These are phyloP conservation scores for Tremella fuciformis DNA, from an alignment of 768 basidiomycete genomes.

Conservation along the genomic window DNA sequence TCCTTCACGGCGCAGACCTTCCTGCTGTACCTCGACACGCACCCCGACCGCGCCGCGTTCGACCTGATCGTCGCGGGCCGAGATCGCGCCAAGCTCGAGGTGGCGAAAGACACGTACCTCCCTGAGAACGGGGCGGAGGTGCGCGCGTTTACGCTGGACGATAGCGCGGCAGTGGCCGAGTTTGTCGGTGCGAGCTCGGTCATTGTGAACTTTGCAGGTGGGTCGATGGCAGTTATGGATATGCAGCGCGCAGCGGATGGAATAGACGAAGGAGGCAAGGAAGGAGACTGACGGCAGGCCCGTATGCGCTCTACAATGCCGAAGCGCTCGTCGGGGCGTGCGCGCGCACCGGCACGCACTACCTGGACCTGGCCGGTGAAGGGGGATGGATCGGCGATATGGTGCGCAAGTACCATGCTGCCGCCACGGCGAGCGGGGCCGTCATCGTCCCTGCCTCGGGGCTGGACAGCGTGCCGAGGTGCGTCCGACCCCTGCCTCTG, in stretches of 20 bases:
- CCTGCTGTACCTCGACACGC: conserved; percentile 63
- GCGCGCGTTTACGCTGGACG: conserved; percentile 20
- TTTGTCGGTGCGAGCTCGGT: conserved; percentile 36
- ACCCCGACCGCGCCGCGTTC: conserved; percentile 62
- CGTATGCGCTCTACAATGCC: conserved; percentile 44
- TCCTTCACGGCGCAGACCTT: conserved; percentile 65
- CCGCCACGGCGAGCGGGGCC: conserved; percentile 66
- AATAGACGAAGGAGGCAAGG: neutral
- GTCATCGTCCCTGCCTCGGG: conserved; percentile 78
- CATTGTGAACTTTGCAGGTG: conserved; percentile 49
- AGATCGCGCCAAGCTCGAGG: conserved; percentile 63
- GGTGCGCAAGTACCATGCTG: conserved; percentile 63
- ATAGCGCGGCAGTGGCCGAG: conserved; percentile 31
- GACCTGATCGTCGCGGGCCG: conserved; percentile 69
- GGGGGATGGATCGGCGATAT: conserved; percentile 31
- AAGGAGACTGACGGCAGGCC: conserved; percentile 23
- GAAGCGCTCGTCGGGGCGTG: conserved; percentile 57
- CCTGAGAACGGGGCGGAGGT: no score
- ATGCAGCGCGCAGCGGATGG: neutral
- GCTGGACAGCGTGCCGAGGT: conserved; percentile 54
- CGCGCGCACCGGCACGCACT: conserved; percentile 70
- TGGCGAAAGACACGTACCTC: conserved; percentile 48
- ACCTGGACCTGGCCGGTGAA: conserved; percentile 69
- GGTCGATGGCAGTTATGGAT: conserved; percentile 9
- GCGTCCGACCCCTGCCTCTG: conserved; percentile 6